Base-by-base conservation (phyloP, 2,329 filamentous ascomycete genomes). In the Microdochium bolleyi region DNA sequence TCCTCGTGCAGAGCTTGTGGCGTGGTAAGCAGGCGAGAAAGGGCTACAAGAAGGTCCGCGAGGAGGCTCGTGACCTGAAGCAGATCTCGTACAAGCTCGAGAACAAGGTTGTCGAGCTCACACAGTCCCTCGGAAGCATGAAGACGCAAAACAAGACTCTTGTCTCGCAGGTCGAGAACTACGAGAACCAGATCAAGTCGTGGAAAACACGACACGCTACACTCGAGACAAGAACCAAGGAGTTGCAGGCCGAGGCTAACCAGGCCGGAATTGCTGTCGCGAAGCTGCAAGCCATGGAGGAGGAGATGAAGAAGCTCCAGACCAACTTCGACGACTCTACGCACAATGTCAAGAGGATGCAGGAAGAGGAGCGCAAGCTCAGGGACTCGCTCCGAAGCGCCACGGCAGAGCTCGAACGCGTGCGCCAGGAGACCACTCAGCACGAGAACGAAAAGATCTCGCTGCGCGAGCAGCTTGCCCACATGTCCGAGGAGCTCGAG, bases 31-130 rank as follows among this genome's bases (percentile, higher is more conserved):
- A 72, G 57, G 92, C 94, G 52, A 84, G 94, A 59, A 83, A 79
- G 60, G 85, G 83, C 49, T 99, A 99, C 79, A 97, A 96, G 82
- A 84, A 77, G 61, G 75, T 95, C 56, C 89, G 94, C 60, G 92
- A 96, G 71, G 94, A 99, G 72, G 94, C 94, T 59, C 88, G 94
- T 66, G 95, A 99, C 75, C 82, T 99, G 69, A 97, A 97, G 79
- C 92, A 97, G 72, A 99, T 99, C 61, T 97, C 94, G 2, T 99
- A 99, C 79, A 97, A 96, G 77, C 77, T 99, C 62, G 94, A 99
- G 71, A 97, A 99, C 80, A 99, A 99, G 83, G 94, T 99, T 57
- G 90, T 99, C 57, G 94, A 99, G 74, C 81, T 99, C 64, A 99
- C 94, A 1, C 94, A 99, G 70, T 89, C 87, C 50, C 73, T 99